Evolutionary conservation across 257 asterid species (phyloP).

Genomic region (Solanum rostratum): DNA sequence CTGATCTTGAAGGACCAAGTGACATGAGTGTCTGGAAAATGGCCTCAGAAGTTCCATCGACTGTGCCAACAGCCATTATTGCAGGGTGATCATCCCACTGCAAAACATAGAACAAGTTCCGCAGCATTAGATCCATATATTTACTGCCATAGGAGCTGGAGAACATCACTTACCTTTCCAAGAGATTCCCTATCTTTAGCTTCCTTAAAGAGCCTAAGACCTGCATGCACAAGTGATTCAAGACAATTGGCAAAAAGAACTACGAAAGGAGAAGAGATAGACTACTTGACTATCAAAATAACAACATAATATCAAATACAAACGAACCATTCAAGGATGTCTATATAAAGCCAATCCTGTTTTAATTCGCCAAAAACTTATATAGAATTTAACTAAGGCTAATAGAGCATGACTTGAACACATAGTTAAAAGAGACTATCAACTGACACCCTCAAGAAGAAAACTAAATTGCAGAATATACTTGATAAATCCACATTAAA

Average conservation of each 20-base stretch:
- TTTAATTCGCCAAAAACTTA: neutral
- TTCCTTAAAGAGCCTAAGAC: slow-evolving; percentile 90
- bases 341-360: neutral
- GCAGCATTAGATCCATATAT: neutral
- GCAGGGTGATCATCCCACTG: slow-evolving; percentile 81
- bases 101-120: slow-evolving; percentile 17
- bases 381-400: neutral
- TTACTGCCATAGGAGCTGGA: neutral
- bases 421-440: neutral
- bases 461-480: neutral
- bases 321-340: neutral
- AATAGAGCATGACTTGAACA: neutral
- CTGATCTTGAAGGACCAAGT: slow-evolving; percentile 94
- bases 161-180: slow-evolving; percentile 38
- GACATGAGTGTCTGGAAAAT: slow-evolving; percentile 91
- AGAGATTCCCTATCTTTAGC: slow-evolving; percentile 73
- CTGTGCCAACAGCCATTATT: slow-evolving; percentile 94
- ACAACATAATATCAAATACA: neutral
- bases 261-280: neutral
- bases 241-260: neutral
- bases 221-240: slow-evolving; percentile 27
- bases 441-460: neutral
- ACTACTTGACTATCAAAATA: neutral
- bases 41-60: slow-evolving; percentile 86
- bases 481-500: neutral